Percentiles rank a stretch among this genome's conserved stretches.
These are phyloP conservation scores for Cryptococcus sp. DNA, from an alignment of 1,284 basidiomycete species.

Conservation along the genomic window DNA sequence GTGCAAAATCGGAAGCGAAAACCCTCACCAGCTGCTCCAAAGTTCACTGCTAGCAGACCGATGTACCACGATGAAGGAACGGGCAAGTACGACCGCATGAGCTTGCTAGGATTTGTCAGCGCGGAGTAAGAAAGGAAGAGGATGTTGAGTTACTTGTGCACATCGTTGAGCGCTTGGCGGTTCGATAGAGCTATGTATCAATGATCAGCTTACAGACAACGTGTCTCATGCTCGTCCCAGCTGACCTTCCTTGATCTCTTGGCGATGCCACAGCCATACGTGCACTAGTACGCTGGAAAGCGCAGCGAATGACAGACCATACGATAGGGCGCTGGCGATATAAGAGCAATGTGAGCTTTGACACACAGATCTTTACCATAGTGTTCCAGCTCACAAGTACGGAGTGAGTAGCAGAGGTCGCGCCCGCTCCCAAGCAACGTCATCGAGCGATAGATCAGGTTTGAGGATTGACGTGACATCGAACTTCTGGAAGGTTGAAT, in stretches of 20 bases:
- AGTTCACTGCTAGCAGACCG: slow-evolving; percentile 43
- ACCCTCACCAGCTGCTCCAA: slow-evolving; percentile 42
- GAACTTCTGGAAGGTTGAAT: slow-evolving; percentile 45
- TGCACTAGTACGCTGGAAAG: slow-evolving; percentile 56
- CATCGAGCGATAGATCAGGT: slow-evolving; percentile 54
- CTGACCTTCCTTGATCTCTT: slow-evolving; percentile 54
- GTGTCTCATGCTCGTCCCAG: neutral
- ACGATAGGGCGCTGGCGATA: slow-evolving; percentile 43
- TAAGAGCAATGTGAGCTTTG: neutral
- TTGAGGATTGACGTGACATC: slow-evolving; percentile 52
- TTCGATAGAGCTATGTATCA: slow-evolving; percentile 45
- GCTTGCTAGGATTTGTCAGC: slow-evolving; percentile 29
- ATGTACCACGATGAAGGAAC: slow-evolving; percentile 53
- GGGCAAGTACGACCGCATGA: slow-evolving; percentile 47
- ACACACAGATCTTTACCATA: neutral
- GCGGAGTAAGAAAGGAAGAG: neutral
- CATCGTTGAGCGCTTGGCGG: slow-evolving; percentile 42
- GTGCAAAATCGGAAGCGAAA: neutral
- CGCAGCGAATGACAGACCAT: slow-evolving; percentile 56
- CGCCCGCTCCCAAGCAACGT: slow-evolving; percentile 48
- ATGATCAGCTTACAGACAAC: slow-evolving; percentile 1
- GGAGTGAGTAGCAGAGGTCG: slow-evolving; percentile 56
- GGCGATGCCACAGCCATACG: slow-evolving; percentile 57
- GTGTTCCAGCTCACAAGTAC: slow-evolving; percentile 50
- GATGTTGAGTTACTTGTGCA: slow-evolving; percentile 46